These are phyloP conservation scores for Pythium aquatile DNA, from an alignment of 352 stramenopile species.

Conservation along the genomic window DNA sequence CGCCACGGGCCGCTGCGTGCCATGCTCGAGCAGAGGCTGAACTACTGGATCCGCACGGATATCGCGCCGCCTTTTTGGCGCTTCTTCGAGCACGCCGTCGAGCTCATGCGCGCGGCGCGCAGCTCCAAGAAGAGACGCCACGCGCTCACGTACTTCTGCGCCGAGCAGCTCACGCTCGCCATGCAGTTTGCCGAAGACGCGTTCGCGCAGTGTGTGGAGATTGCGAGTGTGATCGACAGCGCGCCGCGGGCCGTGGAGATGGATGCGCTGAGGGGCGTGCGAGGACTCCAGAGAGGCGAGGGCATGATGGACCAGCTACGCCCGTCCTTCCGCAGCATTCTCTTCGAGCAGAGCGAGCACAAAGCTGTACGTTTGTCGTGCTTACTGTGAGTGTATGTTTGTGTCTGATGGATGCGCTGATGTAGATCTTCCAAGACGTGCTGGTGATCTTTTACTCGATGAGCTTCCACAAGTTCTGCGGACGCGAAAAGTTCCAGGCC, in stretches of 20 bases:
- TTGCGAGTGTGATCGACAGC: constrained; percentile 56
- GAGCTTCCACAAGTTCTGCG: constrained; percentile 66
- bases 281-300: constrained; percentile 15
- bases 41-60: constrained; percentile 64
- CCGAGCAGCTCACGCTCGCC: constrained; percentile 66
- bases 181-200: constrained; percentile 74
- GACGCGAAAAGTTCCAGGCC: constrained; percentile 48
- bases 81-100: constrained; percentile 42
- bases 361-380: constrained; percentile 21
- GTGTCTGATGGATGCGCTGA: neutral
- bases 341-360: constrained; percentile 49
- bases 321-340: constrained; percentile 43
- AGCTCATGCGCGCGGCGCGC: constrained; percentile 24
- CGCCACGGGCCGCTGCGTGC: constrained; percentile 45
- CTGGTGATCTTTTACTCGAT: constrained; percentile 71
- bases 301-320: constrained; percentile 57
- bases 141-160: constrained; percentile 44
- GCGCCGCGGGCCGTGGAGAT: constrained; percentile 10
- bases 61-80: constrained; percentile 63
- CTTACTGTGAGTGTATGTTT: neutral
- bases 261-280: constrained; percentile 17
- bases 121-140: constrained; percentile 27
- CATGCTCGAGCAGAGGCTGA: constrained; percentile 61
- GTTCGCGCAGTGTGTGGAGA: constrained; percentile 63
- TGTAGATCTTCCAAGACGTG: constrained; percentile 51